Percentiles rank a stretch among this genome's conserved stretches.
phyloP scores from a whole-genome alignment of 1,284 basidiomycete species.

The Cutaneotrichosporon sp. region DNA sequence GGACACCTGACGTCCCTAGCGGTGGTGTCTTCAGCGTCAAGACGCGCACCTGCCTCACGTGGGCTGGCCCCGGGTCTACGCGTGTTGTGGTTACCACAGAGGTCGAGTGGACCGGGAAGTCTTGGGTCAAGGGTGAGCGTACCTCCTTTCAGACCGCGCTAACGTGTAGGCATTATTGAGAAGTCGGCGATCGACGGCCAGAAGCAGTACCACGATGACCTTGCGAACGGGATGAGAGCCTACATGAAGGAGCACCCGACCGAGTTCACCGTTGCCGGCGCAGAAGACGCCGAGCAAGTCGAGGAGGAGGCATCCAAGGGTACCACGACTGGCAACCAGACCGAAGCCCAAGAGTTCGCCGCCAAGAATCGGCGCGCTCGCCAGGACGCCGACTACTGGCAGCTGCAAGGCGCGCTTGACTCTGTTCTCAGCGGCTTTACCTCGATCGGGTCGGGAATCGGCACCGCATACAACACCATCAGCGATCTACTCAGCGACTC shows the following conservation, averaged over 20 bases:
- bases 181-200: constrained; percentile 92
- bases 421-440: constrained; percentile 70
- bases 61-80: constrained; percentile 78
- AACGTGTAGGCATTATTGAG: constrained; percentile 79
- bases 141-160: neutral
- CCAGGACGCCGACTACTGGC: constrained; percentile 56
- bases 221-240: constrained; percentile 78
- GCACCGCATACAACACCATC: constrained; percentile 57
- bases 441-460: constrained; percentile 67
- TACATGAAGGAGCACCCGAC: constrained; percentile 86
- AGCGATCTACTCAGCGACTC: constrained; percentile 71
- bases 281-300: constrained; percentile 42
- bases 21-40: constrained; percentile 90
- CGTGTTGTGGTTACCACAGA: constrained; percentile 83
- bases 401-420: constrained; percentile 81
- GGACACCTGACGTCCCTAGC: constrained; percentile 91
- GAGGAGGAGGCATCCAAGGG: constrained; percentile 21
- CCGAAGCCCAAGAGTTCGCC: constrained; percentile 48
- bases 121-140: constrained; percentile 87
- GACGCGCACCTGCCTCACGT: constrained; percentile 91
- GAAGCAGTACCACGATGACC: constrained; percentile 79
- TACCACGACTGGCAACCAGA: constrained; percentile 4
- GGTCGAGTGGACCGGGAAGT: constrained; percentile 94
- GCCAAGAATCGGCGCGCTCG: constrained; percentile 34
- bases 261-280: constrained; percentile 85